Conservation (phyloP, 1,139 yeast genomes). For the Protomyces inouyei region DNA sequence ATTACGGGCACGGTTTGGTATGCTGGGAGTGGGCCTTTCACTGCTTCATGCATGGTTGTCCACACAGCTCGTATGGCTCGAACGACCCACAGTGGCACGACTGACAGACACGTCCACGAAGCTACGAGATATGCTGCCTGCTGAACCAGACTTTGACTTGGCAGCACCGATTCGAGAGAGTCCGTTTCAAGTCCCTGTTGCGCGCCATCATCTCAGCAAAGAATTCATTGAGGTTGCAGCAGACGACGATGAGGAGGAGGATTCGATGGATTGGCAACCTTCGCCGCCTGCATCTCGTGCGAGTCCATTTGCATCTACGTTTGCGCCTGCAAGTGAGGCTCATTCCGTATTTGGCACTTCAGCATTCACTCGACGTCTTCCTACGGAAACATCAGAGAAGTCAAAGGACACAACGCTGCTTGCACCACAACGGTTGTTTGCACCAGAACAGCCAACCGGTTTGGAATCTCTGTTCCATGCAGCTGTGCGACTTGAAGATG, state of each 20-base stretch:
- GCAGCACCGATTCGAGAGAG: background rate
- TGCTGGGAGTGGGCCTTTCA: background rate
- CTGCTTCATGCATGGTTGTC: background rate
- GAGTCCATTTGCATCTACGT: background rate
- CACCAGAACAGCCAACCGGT: constrained; percentile 30
- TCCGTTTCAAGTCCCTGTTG: background rate
- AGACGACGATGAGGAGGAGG: constrained; percentile 2
- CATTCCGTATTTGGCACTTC: constrained; percentile 1
- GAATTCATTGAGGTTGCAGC: background rate
- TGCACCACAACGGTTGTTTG: constrained; percentile 29
- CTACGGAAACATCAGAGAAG: background rate
- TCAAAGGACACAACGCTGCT: background rate
- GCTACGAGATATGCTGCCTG: background rate
- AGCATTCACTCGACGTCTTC: constrained; percentile 7
- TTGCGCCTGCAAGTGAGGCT: background rate
- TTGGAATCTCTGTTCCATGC: constrained; percentile 27
- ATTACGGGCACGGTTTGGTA: background rate
- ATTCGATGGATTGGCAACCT: constrained; percentile 26
- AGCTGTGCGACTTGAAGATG: constrained; percentile 28
- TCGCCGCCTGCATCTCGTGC: background rate
- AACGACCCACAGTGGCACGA: background rate
- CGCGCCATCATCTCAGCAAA: background rate
- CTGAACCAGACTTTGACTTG: background rate
- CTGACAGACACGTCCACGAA: background rate
- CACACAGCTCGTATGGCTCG: background rate